Evolutionary conservation across 73 alveolate species (phyloP).

Genomic region (Symbiodinium pilosum): DNA sequence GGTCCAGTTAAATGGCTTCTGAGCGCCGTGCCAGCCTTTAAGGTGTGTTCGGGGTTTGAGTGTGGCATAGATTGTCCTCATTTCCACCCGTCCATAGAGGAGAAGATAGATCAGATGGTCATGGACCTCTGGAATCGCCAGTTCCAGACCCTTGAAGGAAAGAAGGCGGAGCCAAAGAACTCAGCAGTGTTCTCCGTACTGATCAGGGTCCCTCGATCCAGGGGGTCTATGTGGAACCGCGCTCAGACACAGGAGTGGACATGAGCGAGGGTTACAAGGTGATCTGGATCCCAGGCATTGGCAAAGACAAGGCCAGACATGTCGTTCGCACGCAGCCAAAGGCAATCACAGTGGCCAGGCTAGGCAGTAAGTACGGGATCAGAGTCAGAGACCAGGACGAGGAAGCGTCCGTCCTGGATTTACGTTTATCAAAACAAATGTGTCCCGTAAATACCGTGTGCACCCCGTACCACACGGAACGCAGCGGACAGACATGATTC

Average conservation of each 20-base stretch:
- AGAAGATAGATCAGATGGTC: neutral
- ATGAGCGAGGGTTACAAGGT: neutral
- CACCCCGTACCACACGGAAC: slow-evolving; percentile 43
- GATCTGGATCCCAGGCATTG: neutral
- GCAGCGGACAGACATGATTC: neutral
- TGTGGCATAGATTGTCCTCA: neutral
- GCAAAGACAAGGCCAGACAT: neutral
- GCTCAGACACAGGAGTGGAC: neutral
- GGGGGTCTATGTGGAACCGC: neutral
- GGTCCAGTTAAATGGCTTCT: neutral
- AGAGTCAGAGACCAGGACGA: neutral
- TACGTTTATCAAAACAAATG: neutral
- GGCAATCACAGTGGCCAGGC: neutral
- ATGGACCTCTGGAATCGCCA: neutral
- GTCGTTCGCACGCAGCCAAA: neutral
- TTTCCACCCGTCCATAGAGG: neutral
- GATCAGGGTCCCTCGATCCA: neutral
- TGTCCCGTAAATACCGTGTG: neutral
- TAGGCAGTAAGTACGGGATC: neutral
- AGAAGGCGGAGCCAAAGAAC: neutral
- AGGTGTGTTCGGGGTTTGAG: neutral
- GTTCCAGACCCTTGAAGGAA: neutral
- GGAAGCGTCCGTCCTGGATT: neutral
- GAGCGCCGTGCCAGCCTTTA: neutral
- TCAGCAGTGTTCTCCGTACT: neutral